A percentile compares a stretch with the other conserved stretches of the same genome.
Conservation (phyloP, 2,329 filamentous ascomycete genomes). For the Colletotrichum sp. region DNA sequence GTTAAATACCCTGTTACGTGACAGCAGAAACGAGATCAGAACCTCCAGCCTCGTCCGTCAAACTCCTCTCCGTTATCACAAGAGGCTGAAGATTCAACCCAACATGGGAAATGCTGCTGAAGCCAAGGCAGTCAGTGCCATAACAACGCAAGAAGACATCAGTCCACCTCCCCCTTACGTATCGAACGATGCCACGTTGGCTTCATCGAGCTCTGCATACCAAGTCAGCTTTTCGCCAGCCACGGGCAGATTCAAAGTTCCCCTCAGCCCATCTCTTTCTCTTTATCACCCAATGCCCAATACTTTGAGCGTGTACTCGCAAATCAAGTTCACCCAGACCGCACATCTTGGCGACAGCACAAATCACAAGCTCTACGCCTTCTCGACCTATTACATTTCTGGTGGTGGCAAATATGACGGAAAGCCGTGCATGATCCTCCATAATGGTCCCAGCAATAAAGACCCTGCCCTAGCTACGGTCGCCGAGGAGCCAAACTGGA, state of each 20-base stretch:
- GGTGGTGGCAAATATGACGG: background rate
- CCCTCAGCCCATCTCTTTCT: background rate
- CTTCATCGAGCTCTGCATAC: background rate
- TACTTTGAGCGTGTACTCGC: background rate
- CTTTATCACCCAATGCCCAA: background rate
- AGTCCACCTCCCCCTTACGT: background rate
- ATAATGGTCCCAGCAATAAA: background rate
- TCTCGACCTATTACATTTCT: background rate
- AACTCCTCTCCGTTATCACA: background rate
- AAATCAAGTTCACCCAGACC: background rate
- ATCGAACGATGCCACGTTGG: background rate
- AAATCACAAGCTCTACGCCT: background rate
- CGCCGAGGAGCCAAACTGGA: background rate
- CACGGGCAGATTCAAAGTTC: background rate
- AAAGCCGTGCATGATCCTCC: background rate
- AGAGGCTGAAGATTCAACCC: fast-evolving
- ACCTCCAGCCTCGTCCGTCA: background rate
- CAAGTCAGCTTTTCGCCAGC: background rate
- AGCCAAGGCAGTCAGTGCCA: no score
- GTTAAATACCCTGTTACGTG: background rate
- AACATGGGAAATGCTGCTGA: background rate
- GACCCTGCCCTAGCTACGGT: background rate
- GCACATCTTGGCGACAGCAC: background rate
- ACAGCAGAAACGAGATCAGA: fast-evolving
- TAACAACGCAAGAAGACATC: background rate